Conservation (phyloP, 2,329 filamentous ascomycete genomes). For the Plectosphaerella plurivora region DNA sequence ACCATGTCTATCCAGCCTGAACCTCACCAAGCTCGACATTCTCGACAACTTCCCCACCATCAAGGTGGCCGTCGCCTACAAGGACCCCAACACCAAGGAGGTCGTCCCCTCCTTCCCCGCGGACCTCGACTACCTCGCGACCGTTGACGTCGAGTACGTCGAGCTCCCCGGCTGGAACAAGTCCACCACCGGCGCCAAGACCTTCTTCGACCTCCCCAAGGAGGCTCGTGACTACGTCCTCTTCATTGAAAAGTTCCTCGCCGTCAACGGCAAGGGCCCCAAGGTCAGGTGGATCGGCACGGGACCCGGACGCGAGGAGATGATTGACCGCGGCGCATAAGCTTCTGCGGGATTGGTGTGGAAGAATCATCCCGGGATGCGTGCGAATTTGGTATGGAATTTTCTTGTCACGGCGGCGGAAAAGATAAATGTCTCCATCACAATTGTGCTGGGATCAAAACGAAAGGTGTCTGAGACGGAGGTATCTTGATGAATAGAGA, state of each 20-base stretch:
- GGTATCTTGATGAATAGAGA: too few relatives aligned
- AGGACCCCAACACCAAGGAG: slow-evolving; percentile 2
- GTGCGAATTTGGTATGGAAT: too few relatives aligned
- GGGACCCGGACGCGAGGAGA: slow-evolving; percentile 59
- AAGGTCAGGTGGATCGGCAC: slow-evolving; percentile 61
- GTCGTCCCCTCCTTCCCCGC: slow-evolving; percentile 35
- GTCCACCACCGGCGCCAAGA: slow-evolving; percentile 54
- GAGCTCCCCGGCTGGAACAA: slow-evolving; percentile 67
- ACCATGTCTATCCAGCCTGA: neutral
- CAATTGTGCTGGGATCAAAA: too few relatives aligned
- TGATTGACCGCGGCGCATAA: slow-evolving; percentile 39
- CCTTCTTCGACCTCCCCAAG: slow-evolving; percentile 58
- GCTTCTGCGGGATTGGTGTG: neutral
- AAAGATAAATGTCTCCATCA: too few relatives aligned
- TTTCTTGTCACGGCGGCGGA: too few relatives aligned
- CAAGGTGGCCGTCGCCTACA: slow-evolving; percentile 69
- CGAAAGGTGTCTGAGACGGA: too few relatives aligned
- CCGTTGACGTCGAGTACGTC: slow-evolving; percentile 61
- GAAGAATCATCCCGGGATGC: too few relatives aligned
- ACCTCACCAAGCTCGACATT: slow-evolving; percentile 48
- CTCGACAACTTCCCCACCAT: slow-evolving; percentile 71
- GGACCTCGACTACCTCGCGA: slow-evolving; percentile 52
- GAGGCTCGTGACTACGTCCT: slow-evolving; percentile 64
- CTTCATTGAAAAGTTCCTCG: slow-evolving; percentile 63
- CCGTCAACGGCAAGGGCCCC: slow-evolving; percentile 37